Conservation (phyloP, 306 rosid genomes). For the Casuarina glauca region DNA sequence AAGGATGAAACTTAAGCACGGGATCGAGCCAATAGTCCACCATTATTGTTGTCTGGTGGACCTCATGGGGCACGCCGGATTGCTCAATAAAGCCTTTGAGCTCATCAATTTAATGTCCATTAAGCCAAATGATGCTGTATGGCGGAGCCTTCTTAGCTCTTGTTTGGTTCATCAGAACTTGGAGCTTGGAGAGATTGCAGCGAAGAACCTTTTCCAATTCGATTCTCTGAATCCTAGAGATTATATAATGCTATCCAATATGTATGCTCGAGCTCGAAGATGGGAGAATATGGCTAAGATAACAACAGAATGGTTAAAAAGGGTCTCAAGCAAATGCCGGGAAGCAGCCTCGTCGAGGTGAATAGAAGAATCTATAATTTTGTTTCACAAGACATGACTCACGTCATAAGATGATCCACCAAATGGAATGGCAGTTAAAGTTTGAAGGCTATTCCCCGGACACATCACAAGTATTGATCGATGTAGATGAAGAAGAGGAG, state of each 20-base stretch:
- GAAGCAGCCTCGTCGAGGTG: conserved; percentile 75
- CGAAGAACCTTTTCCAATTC: conserved; percentile 46
- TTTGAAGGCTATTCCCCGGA: conserved; percentile 78
- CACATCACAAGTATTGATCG: conserved; percentile 67
- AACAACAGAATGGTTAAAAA: conserved; percentile 52
- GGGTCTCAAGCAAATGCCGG: conserved; percentile 60
- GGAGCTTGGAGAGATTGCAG: conserved; percentile 63
- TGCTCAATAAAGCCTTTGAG: conserved; percentile 64
- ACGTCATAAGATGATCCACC: conserved; percentile 70
- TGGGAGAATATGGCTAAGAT: conserved; percentile 72
- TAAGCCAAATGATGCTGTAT: conserved; percentile 61
- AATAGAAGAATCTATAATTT: conserved; percentile 60
- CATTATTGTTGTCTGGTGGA: conserved; percentile 89
- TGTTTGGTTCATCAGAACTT: conserved; percentile 67
- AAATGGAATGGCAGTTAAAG: conserved; percentile 96
- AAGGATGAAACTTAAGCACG: conserved; percentile 57
- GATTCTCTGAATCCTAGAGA: conserved; percentile 57
- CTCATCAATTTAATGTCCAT: conserved; percentile 57
- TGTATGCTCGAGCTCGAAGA: conserved; percentile 63
- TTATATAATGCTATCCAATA: conserved; percentile 63
- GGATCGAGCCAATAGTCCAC: conserved; percentile 61
- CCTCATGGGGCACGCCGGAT: conserved; percentile 71
- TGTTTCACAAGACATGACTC: conserved; percentile 76
- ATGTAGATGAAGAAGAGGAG: conserved; percentile 79
- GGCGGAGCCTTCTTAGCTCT: conserved; percentile 86